phyloP scores from a whole-genome alignment of 2,329 filamentous ascomycete species.

The Alternaria atra region DNA sequence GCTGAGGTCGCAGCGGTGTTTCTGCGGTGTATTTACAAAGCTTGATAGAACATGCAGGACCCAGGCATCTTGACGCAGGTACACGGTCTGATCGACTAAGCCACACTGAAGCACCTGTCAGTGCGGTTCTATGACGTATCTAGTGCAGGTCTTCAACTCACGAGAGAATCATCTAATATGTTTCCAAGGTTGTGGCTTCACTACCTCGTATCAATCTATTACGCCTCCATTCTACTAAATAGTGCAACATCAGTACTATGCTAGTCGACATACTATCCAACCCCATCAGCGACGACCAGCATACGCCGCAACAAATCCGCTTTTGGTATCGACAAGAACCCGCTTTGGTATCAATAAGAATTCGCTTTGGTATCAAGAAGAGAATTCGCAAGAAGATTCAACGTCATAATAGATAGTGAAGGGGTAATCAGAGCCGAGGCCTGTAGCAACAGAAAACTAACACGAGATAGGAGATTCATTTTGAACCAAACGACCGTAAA shows the following conservation, averaged over 20 bases:
- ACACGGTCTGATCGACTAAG: neutral
- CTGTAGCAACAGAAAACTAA: constrained; percentile 23
- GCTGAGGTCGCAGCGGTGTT: constrained; percentile 1
- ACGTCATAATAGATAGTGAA: constrained; percentile 36
- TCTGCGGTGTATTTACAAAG: constrained; percentile 7
- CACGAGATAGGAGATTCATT: constrained; percentile 40
- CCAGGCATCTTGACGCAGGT: constrained; percentile 9
- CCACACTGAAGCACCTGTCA: neutral
- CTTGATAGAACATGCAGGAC: constrained; percentile 10
- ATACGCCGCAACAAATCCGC: constrained; percentile 2
- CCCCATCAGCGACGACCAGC: constrained; percentile 1
- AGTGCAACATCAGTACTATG: neutral
- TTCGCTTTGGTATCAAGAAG: constrained; percentile 24
- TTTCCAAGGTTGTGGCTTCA: neutral
- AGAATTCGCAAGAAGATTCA: constrained; percentile 36
- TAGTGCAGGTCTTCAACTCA: neutral
- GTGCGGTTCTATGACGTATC: neutral
- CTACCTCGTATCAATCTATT: neutral
- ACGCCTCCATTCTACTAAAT: neutral
- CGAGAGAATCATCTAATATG: neutral
- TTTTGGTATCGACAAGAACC: constrained; percentile 5
- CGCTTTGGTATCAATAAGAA: constrained; percentile 7
- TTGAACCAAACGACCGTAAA: constrained; percentile 30
- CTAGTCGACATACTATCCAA: constrained; percentile 2
- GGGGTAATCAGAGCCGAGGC: constrained; percentile 23